Evolutionary conservation across 306 rosid genomes (phyloP), one percentile per base, ranked within the genome.

Genomic region (Arachis hypogaea): DNA sequence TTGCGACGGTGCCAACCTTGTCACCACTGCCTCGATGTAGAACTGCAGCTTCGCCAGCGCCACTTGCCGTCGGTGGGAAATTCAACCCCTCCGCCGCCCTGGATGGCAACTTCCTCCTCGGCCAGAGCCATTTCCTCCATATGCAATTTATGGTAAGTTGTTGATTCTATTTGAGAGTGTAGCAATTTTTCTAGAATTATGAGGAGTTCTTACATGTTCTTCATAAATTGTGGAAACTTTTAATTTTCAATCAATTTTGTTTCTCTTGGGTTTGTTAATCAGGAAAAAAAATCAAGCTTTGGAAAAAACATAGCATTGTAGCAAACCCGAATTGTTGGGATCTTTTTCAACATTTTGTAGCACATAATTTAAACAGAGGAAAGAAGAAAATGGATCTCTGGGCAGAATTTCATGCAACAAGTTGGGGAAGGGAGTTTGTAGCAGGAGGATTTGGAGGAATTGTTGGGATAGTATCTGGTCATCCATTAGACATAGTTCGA

Each of bases 371-470:
- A 5, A 52, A 14, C 58, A 52, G 29, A 49, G 10, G 38, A 0
- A 51, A 67, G 75, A 8, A 64, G 38, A 80, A 8, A 55, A 89
- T 88, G 96, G 96, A 90, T 85, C 88, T 90, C 60, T 90, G 87
- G 98, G 92, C 88, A 69, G 92, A 86, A 42, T 86, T 88, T 84
- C 85, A 89, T 50, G 98, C 96, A 42, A 82, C 44, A 69, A 88
- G 84, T 78, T 88, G 94, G 84, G 96, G 97, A 0, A 89, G 68
- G 82, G 98, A 93, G 46, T 93, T 93, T 84, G 93, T 93, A 16
- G 98, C 97, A 0, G 97, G 97, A 14, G 97, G 98, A 0, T 77
- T 84, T 69, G 97, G 98, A 54, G 99, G 99, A 51, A 74, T 83
- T 49, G 97, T 97, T 33, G 97, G 97, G 50, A 40, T 94, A 6